These are phyloP conservation scores for Diutina neorugosa DNA, from an alignment of 1,139 yeast species.

Conservation along the genomic window DNA sequence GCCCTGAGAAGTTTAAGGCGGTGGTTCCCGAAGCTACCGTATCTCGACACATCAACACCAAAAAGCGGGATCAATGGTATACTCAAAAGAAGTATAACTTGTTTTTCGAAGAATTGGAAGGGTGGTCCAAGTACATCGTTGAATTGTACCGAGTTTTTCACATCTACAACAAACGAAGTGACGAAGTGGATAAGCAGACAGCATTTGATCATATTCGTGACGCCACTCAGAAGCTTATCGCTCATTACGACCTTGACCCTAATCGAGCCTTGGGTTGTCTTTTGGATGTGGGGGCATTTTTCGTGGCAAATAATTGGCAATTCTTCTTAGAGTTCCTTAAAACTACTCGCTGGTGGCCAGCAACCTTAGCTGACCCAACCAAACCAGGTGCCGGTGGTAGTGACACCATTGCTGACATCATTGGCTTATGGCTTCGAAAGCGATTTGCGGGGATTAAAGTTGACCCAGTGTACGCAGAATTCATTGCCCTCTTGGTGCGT, in stretches of 20 bases:
- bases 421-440: constrained; percentile 10
- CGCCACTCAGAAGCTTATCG: constrained; percentile 49
- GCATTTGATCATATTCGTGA: constrained; percentile 32
- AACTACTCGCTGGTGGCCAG: constrained; percentile 62
- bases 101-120: constrained; percentile 71
- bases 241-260: constrained; percentile 72
- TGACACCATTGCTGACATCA: neutral
- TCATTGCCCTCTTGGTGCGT: constrained; percentile 47
- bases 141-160: constrained; percentile 36
- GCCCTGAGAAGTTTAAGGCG: constrained; percentile 22
- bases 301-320: constrained; percentile 30
- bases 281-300: constrained; percentile 36
- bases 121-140: constrained; percentile 56
- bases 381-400: neutral
- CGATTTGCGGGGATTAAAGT: constrained; percentile 27
- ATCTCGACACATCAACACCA: constrained; percentile 28
- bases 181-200: constrained; percentile 8
- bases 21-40: constrained; percentile 27
- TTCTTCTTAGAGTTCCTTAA: constrained; percentile 39
- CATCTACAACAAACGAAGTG: constrained; percentile 26
- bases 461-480: constrained; percentile 6
- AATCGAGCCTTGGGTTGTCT: constrained; percentile 54
- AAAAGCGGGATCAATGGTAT: constrained; percentile 43
- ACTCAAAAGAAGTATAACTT: constrained; percentile 66
- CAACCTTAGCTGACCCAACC: constrained; percentile 10